Conservation (phyloP, 306 rosid genomes). For the Morella rubra region DNA sequence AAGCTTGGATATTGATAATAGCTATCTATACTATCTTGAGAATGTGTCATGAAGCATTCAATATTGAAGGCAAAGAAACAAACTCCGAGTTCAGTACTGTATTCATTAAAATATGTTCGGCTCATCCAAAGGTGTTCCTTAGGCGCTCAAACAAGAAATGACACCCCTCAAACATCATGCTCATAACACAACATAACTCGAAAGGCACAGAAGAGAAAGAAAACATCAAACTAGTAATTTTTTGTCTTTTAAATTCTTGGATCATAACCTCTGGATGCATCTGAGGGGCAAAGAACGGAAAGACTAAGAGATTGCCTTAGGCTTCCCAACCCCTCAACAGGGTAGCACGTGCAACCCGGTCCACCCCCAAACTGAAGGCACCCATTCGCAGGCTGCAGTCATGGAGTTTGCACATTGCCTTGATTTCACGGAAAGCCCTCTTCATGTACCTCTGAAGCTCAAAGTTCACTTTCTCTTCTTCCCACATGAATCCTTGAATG, state of each 20-base stretch:
- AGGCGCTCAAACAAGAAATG: no score
- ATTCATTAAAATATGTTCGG: no score
- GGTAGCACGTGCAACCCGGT: slow-evolving; percentile 74
- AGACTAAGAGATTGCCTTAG: slow-evolving; percentile 24
- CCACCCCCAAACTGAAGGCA: slow-evolving; percentile 67
- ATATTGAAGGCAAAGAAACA: no score
- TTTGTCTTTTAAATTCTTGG: not conserved
- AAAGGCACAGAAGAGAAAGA: no score
- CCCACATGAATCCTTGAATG: slow-evolving; percentile 88
- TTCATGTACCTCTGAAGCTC: slow-evolving; percentile 69
- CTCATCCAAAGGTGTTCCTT: no score
- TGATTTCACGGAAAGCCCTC: slow-evolving; percentile 55
- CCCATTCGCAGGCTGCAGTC: slow-evolving; percentile 70
- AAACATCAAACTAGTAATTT: not conserved
- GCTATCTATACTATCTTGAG: no score
- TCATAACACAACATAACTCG: no score
- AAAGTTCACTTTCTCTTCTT: slow-evolving; percentile 58
- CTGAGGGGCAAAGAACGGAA: slow-evolving; percentile 7
- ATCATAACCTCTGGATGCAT: not conserved
- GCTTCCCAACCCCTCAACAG: slow-evolving; percentile 75
- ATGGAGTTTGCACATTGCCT: slow-evolving; percentile 62
- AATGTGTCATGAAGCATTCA: no score
- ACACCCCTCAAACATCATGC: no score
- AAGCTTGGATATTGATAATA: no score
- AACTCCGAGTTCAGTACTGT: no score